Conservation (phyloP, 345 rosid genomes). For the Abelmoschus esculentus region DNA sequence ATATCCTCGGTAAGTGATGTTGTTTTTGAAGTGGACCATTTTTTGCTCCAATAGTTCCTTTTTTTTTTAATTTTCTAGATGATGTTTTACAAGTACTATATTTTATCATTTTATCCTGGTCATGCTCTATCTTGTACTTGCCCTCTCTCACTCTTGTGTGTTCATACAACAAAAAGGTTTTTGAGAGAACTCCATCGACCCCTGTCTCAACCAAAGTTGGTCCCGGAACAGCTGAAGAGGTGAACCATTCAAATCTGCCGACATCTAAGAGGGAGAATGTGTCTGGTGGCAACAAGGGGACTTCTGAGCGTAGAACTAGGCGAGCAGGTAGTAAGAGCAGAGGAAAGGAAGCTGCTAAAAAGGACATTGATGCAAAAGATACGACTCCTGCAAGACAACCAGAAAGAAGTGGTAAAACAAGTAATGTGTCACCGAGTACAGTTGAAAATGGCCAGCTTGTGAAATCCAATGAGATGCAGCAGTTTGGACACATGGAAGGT, state of each 20-base stretch:
- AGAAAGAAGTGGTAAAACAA: constrained; percentile 43
- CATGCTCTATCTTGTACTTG: neutral
- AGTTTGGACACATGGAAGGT: constrained; percentile 35
- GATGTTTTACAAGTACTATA: neutral
- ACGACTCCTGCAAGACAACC: constrained; percentile 29
- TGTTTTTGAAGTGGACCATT: neutral
- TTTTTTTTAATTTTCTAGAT: neutral
- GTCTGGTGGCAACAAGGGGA: constrained; percentile 35
- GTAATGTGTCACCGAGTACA: constrained; percentile 31
- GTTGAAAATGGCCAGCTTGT: constrained; percentile 26
- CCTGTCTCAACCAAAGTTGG: constrained; percentile 36
- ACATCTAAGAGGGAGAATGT: constrained; percentile 25
- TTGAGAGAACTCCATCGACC: constrained; percentile 46
- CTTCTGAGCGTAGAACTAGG: constrained; percentile 64
- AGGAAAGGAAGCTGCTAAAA: constrained; percentile 53
- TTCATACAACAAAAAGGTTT: constrained; percentile 27
- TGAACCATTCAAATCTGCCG: constrained; percentile 30
- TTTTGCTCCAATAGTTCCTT: neutral
- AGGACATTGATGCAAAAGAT: constrained; percentile 38
- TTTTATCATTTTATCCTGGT: neutral
- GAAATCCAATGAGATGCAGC: constrained; percentile 56
- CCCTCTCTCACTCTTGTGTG: constrained; percentile 15
- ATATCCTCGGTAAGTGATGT: constrained; percentile 31
- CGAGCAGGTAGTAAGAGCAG: constrained; percentile 48
- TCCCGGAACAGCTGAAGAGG: constrained; percentile 31